phyloP scores from a whole-genome alignment of 345 rosid genomes.

The Hibiscus syriacus region DNA sequence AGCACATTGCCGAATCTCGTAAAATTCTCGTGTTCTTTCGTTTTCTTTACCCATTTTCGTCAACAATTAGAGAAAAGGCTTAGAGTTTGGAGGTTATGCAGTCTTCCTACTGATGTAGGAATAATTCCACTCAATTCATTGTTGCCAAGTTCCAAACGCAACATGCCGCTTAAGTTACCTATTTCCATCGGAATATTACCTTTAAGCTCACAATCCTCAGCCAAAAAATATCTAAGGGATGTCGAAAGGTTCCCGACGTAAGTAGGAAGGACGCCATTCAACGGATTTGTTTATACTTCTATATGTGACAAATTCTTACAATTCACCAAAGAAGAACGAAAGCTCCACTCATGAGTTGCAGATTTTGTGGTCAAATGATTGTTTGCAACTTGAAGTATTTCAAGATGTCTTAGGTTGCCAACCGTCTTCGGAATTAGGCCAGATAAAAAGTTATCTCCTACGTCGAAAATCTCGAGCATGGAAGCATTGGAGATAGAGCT shows the following conservation, averaged over 20 bases:
- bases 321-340: not conserved
- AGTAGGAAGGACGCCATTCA: not conserved
- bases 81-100: too few relatives aligned
- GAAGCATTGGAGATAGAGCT: not conserved
- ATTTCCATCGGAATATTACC: too few relatives aligned
- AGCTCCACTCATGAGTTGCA: not conserved
- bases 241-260: conserved; percentile 9
- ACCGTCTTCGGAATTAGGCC: not conserved
- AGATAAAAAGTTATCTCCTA: not conserved
- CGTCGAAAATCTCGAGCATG: not conserved
- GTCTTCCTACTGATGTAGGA: too few relatives aligned
- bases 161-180: too few relatives aligned
- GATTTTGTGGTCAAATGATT: not conserved
- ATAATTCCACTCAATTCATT: too few relatives aligned
- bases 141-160: too few relatives aligned
- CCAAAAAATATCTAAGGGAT: not conserved
- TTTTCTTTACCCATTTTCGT: too few relatives aligned
- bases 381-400: too few relatives aligned
- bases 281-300: not conserved
- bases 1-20: too few relatives aligned
- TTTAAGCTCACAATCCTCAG: too few relatives aligned
- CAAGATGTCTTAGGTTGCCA: not conserved
- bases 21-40: too few relatives aligned
- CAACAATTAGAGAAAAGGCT: too few relatives aligned
- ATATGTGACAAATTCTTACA: not conserved